Evolutionary conservation across 495 filamentous ascomycete genomes (phyloP).

Genomic region (Pseudoneurospora amorphoporcata): DNA sequence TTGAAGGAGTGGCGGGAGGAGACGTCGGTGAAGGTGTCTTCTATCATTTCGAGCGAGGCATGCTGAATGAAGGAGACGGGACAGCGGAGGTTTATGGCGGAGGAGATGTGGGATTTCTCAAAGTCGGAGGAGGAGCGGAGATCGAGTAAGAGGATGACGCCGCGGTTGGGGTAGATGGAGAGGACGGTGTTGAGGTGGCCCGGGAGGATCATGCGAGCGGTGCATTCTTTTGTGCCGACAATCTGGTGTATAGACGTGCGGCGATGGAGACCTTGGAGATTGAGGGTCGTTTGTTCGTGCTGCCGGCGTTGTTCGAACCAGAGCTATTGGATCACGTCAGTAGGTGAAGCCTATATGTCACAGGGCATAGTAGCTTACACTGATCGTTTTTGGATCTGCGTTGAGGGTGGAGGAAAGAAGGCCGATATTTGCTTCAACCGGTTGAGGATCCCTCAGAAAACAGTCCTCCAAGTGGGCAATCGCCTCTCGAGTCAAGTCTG

Average conservation of each 20-base stretch:
- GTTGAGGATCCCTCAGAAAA: slow-evolving; percentile 28
- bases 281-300: slow-evolving; percentile 27
- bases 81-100: slow-evolving; percentile 37
- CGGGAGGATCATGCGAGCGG: slow-evolving; percentile 34
- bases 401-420: slow-evolving; percentile 33
- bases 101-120: slow-evolving; percentile 35
- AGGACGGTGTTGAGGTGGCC: slow-evolving; percentile 37
- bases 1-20: slow-evolving; percentile 32
- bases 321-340: slow-evolving; percentile 10
- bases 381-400: slow-evolving; percentile 27
- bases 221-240: slow-evolving; percentile 13
- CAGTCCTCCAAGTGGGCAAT: slow-evolving; percentile 31
- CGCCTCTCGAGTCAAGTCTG: background rate
- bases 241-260: slow-evolving; percentile 15
- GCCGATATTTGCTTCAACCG: slow-evolving; percentile 26
- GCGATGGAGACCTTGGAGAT: slow-evolving; percentile 23
- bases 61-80: slow-evolving; percentile 30
- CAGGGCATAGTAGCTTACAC: slow-evolving; percentile 3
- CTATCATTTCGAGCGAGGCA: slow-evolving; percentile 38
- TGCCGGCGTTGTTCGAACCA: slow-evolving; percentile 39
- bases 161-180: slow-evolving; percentile 27
- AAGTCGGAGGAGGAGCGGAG: slow-evolving; percentile 33
- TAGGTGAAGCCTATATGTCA: background rate
- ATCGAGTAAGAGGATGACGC: slow-evolving; percentile 35
- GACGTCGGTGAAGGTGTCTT: slow-evolving; percentile 34